Conservation (phyloP, 2,329 filamentous ascomycete genomes). For the Aspergillus ochraceus region DNA sequence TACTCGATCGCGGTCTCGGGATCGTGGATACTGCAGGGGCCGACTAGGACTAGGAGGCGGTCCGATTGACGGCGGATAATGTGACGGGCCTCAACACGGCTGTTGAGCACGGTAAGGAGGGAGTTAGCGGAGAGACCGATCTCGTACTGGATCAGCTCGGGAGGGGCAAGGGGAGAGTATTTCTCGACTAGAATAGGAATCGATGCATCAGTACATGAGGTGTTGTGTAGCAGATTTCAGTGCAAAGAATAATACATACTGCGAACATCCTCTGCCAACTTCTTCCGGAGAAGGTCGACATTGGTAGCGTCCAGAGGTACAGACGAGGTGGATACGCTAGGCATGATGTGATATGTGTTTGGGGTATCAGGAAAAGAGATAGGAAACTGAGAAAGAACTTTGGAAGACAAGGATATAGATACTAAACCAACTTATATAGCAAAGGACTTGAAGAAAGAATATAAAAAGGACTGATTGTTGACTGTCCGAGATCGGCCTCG, state of each 20-base stretch:
- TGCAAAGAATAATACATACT: neutral
- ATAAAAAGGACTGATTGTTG: neutral
- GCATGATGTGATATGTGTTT: neutral
- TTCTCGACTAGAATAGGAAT: conserved; percentile 5
- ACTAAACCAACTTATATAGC: neutral
- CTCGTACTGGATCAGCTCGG: conserved; percentile 12
- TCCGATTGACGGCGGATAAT: conserved; percentile 45
- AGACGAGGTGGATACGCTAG: neutral
- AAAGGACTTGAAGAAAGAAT: neutral
- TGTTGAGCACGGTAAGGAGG: conserved; percentile 13
- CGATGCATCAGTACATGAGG: neutral
- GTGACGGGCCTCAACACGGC: conserved; percentile 7
- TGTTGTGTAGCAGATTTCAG: neutral
- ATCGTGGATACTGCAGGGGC: conserved; percentile 96
- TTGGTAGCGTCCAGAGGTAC: conserved; percentile 11
- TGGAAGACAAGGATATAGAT: too few species aligned
- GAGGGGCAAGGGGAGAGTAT: conserved; percentile 11
- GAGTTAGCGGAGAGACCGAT: conserved; percentile 10
- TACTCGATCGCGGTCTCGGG: conserved; percentile 85
- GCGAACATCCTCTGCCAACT: conserved; percentile 16
- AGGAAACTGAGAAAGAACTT: neutral
- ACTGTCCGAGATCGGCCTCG: neutral
- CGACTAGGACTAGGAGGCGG: conserved; percentile 88
- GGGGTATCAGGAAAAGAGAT: neutral
- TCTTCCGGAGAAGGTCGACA: conserved; percentile 18